Conservation (phyloP, 768 basidiomycete species). For the Lentinula raphanica region DNA sequence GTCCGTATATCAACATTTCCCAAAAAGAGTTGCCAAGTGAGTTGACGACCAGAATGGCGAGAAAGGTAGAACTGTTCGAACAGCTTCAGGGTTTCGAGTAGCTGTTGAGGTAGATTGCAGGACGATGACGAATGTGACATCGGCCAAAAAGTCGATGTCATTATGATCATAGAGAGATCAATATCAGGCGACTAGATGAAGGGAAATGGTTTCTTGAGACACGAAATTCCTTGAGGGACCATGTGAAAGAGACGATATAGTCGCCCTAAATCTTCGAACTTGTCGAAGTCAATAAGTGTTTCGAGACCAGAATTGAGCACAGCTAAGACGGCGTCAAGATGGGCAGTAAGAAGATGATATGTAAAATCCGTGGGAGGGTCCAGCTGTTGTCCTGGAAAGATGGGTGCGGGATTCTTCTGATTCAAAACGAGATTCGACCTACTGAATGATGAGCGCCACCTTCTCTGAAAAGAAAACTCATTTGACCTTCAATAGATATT, state of each 20-base stretch:
- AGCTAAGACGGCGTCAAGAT: constrained; percentile 67
- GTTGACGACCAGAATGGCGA: constrained; percentile 80
- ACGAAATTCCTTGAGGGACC: constrained; percentile 62
- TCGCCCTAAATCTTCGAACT: constrained; percentile 68
- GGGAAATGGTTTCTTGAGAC: constrained; percentile 43
- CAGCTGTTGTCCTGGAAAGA: constrained; percentile 69
- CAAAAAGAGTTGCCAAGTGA: constrained; percentile 88
- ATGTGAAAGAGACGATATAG: constrained; percentile 71
- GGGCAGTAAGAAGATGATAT: constrained; percentile 73
- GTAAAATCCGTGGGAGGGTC: constrained; percentile 70
- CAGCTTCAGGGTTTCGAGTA: constrained; percentile 61
- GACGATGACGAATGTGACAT: constrained; percentile 58
- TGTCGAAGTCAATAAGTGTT: constrained; percentile 79
- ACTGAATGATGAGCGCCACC: constrained; percentile 13
- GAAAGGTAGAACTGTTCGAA: constrained; percentile 90
- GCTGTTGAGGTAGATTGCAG: constrained; percentile 62
- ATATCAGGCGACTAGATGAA: constrained; percentile 57
- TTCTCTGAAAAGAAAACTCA: background rate
- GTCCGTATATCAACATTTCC: constrained; percentile 89
- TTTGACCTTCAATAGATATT: constrained; percentile 76
- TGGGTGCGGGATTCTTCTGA: constrained; percentile 81
- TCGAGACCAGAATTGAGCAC: constrained; percentile 82
- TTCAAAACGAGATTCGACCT: constrained; percentile 78
- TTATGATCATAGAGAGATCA: constrained; percentile 84
- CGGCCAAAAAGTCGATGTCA: constrained; percentile 98